Percentiles rank a stretch among this genome's conserved stretches.
Conservation (phyloP, 23 red algal genomes). For the Pyropia haitanensis region DNA sequence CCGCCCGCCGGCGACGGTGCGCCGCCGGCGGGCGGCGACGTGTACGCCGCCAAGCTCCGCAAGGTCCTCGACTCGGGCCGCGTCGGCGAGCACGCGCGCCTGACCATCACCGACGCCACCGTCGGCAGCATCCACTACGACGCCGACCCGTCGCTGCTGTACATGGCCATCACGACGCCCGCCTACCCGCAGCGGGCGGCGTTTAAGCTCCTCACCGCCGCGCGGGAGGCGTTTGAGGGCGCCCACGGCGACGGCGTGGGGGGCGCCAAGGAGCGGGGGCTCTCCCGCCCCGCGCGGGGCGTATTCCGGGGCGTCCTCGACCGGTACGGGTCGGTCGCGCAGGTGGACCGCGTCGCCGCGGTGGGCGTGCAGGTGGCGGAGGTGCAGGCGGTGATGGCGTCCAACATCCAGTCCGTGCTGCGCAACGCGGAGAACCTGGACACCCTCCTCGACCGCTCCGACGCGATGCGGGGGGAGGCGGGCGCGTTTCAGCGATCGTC, state of each 20-base stretch:
- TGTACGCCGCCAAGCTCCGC: conserved; percentile 16
- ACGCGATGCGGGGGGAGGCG: conserved; percentile 77
- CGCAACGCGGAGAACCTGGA: conserved; percentile 75
- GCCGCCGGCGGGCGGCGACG: conserved; percentile 26
- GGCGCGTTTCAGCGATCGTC: conserved; percentile 64
- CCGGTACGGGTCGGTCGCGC: conserved; percentile 36
- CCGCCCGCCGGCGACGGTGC: conserved; percentile 21
- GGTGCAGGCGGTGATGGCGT: conserved; percentile 80
- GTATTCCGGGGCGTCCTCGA: conserved; percentile 39
- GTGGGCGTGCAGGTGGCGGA: conserved; percentile 73
- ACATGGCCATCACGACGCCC: conserved; percentile 40
- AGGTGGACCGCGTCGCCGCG: conserved; percentile 66
- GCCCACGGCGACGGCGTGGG: conserved; percentile 36
- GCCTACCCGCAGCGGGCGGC: conserved; percentile 78
- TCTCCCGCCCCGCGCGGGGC: conserved; percentile 32
- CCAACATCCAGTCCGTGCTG: conserved; percentile 75
- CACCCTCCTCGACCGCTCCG: conserved; percentile 62
- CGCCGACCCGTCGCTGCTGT: conserved; percentile 58
- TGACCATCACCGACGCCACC: conserved; percentile 73
- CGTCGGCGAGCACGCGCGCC: conserved; percentile 59
- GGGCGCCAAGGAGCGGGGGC: conserved; percentile 21
- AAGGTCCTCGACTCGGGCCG: conserved; percentile 52
- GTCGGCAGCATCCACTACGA: conserved; percentile 85
- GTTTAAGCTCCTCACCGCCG: conserved; percentile 67
- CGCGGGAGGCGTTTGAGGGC: conserved; percentile 58